Base-by-base conservation (phyloP, 345 rosid genomes). In the Gossypium turneri region DNA sequence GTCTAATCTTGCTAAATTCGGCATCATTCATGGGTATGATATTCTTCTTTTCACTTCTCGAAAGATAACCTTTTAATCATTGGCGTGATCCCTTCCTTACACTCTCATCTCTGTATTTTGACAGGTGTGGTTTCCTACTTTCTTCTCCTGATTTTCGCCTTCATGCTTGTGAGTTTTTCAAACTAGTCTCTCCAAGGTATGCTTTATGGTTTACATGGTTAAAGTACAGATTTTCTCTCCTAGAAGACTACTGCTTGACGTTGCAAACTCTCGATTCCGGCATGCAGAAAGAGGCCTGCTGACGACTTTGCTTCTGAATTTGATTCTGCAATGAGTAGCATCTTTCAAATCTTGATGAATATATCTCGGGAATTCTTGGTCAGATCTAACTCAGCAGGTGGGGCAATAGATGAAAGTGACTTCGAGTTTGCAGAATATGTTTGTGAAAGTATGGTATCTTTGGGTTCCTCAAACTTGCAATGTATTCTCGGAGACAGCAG, bases 131-230 rank as follows among this genome's bases (percentile, higher is more conserved):
- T 64, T 86, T 80, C 77, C 88, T 94, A 71, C 95, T 94, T 75
- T 88, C 97, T 74, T 86, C 91, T 74, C 86, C 88, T 29, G 97
- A 94, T 82, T 94, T 92, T 63, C 90, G 91, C 58, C 97, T 94
- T 84, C 98, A 94, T 84, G 97, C 98, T 73, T 92, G 93, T 76
- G 97, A 94, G 72, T 92, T 94, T 87, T 94, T 92, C 89, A 92
- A 90, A 80, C 91, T 90, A 75, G 90, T 92, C 83, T 90, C 90
- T 29, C 83, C 88, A 75, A 90, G 98, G 97, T 94, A 84, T 67
- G 76, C 65, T 59, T 50, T 27, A 73, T 75, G 51, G 63, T 19
- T 53, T 57, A 4, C 52, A 47, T 63, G 9, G 73, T 77, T 76
- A 48, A 75, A 8, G 22, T 74, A 29, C 16, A 1, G 2, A 24